These are phyloP conservation scores for Psilocybe subaeruginosa DNA, from an alignment of 768 basidiomycete genomes.

Conservation along the genomic window DNA sequence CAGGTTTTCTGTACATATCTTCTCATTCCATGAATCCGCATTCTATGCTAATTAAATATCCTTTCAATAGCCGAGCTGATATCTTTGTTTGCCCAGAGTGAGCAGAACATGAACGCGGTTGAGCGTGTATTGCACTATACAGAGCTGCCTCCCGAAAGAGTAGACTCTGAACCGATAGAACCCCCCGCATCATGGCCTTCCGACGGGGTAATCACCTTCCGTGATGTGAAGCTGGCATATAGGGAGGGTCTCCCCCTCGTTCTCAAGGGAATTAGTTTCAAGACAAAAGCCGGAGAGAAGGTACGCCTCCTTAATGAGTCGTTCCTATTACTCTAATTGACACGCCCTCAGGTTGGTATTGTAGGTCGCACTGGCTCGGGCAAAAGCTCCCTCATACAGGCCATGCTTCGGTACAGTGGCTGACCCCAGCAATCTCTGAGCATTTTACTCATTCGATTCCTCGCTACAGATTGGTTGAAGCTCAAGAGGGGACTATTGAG, in stretches of 20 bases:
- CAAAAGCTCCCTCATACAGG: slow-evolving; percentile 62
- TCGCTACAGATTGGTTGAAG: slow-evolving; percentile 55
- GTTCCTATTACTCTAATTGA: neutral
- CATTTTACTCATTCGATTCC: neutral
- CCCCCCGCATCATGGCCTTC: slow-evolving; percentile 53
- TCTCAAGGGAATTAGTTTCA: slow-evolving; percentile 60
- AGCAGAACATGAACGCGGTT: slow-evolving; percentile 75
- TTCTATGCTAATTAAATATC: neutral
- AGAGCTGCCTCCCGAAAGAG: slow-evolving; percentile 61
- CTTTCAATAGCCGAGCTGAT: slow-evolving; percentile 51
- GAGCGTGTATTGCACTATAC: slow-evolving; percentile 74
- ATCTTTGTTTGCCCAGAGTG: slow-evolving; percentile 58
- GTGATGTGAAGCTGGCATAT: slow-evolving; percentile 59
- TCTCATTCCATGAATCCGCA: neutral
- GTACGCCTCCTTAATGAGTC: slow-evolving; percentile 31
- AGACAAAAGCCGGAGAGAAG: slow-evolving; percentile 65
- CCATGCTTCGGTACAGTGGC: slow-evolving; percentile 48
- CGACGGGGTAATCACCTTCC: slow-evolving; percentile 56
- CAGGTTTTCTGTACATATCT: slow-evolving; percentile 51
- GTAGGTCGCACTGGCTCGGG: slow-evolving; percentile 53
- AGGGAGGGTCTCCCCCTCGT: slow-evolving; percentile 67
- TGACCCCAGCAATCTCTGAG: neutral
- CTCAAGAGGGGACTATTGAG: slow-evolving; percentile 56
- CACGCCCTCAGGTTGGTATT: slow-evolving; percentile 40
- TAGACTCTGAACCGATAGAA: slow-evolving; percentile 36